phyloP scores from a whole-genome alignment of 108 stramenopile species.

The Conticribra guillardii region DNA sequence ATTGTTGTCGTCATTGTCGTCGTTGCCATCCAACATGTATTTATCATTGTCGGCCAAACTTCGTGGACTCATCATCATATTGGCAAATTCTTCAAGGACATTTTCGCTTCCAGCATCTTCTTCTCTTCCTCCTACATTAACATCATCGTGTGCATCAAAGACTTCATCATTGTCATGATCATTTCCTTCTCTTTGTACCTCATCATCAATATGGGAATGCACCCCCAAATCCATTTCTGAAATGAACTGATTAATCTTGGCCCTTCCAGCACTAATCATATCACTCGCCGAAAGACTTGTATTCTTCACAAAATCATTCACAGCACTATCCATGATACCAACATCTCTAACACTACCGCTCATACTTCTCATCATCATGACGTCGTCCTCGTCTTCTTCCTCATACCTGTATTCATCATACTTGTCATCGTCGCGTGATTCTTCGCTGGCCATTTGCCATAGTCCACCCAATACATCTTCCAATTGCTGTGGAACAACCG shows the following conservation, averaged over 20 bases:
- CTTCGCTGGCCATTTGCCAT: conserved; percentile 22
- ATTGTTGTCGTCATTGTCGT: neutral
- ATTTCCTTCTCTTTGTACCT: too few species aligned
- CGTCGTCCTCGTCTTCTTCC: conserved; percentile 11
- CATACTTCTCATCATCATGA: conserved; percentile 30
- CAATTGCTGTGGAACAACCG: neutral
- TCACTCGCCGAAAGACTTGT: too few species aligned
- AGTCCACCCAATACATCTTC: conserved; percentile 27
- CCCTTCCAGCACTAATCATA: too few species aligned
- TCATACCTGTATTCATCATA: neutral
- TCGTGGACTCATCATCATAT: conserved; percentile 11
- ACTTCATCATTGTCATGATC: too few species aligned
- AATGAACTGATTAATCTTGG: too few species aligned
- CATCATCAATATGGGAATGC: too few species aligned
- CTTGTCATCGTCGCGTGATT: neutral
- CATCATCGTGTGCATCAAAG: neutral
- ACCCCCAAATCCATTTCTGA: too few species aligned
- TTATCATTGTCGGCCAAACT: conserved; percentile 13
- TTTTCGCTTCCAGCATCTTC: neutral
- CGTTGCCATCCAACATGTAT: conserved; percentile 1
- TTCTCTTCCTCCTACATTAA: neutral
- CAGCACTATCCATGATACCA: too few species aligned
- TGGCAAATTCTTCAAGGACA: neutral
- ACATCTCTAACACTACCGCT: too few species aligned
- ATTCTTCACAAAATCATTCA: too few species aligned